These are phyloP conservation scores for Lichtheimia ramosa DNA, from an alignment of 371 early-diverging fungal genomes.

Conservation along the genomic window DNA sequence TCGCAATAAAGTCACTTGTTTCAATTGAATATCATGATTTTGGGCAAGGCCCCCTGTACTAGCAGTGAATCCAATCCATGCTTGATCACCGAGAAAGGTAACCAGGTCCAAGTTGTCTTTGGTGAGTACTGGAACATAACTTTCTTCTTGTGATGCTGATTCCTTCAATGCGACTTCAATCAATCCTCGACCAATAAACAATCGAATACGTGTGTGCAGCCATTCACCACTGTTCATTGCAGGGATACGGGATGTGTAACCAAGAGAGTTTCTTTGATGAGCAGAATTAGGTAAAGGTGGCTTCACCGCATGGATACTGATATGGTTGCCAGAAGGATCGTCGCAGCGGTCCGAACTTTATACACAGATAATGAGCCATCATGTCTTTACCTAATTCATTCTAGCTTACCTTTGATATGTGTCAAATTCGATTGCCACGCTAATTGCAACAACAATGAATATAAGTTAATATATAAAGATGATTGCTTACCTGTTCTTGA, in stretches of 20 bases:
- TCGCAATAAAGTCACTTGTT: not conserved
- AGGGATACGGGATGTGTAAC: conserved; percentile 40
- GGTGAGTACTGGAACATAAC: conserved; percentile 24
- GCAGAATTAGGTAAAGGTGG: conserved; percentile 35
- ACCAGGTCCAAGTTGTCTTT: conserved; percentile 8
- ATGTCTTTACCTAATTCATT: not conserved
- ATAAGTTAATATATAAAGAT: too few relatives aligned
- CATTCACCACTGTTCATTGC: conserved; percentile 33
- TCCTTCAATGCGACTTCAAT: conserved; percentile 20
- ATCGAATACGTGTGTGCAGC: conserved; percentile 25
- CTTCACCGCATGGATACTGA: conserved; percentile 44
- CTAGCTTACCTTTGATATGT: conserved; percentile 45
- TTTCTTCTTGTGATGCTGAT: conserved; percentile 11
- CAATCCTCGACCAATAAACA: conserved; percentile 4
- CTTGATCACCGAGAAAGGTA: conserved; percentile 20
- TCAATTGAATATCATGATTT: conserved; percentile 40
- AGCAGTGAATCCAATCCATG: conserved; percentile 54
- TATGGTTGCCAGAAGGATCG: conserved; percentile 57
- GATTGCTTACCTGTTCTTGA: conserved; percentile 28
- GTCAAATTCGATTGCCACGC: conserved; percentile 59
- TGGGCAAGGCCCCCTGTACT: conserved; percentile 56
- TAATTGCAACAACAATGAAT: conserved; percentile 7
- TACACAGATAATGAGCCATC: not conserved
- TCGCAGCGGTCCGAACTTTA: conserved; percentile 36
- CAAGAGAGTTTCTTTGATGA: conserved; percentile 48